These are phyloP conservation scores for Fagopyrum tataricum DNA, from an alignment of 148 eudicot species.

Conservation along the genomic window DNA sequence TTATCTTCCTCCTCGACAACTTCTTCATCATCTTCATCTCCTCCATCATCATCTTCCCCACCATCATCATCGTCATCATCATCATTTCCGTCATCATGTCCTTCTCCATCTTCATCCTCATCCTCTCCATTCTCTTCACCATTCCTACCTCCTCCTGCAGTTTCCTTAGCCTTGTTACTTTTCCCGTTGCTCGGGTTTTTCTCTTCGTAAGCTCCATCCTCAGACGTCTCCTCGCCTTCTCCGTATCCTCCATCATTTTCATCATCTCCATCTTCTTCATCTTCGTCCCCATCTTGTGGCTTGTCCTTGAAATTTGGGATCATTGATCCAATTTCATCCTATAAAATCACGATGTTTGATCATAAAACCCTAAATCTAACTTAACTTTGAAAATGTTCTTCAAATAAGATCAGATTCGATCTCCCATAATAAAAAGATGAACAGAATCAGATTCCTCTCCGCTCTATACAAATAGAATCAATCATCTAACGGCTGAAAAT, in stretches of 20 bases:
- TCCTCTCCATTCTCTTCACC: constrained; percentile 10
- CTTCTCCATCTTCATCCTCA: background rate
- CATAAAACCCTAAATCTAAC: background rate
- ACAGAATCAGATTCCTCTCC: constrained; percentile 3
- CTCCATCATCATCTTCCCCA: background rate
- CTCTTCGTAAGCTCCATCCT: background rate
- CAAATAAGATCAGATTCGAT: constrained; percentile 8
- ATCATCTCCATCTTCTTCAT: background rate
- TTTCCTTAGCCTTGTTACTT: background rate
- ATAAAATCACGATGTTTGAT: background rate
- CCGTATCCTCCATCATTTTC: background rate
- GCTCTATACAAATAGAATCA: background rate
- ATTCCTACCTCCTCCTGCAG: background rate
- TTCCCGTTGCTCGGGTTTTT: constrained; percentile 9
- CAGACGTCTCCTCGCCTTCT: constrained; percentile 1
- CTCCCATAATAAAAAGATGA: background rate
- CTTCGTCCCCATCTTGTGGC: background rate
- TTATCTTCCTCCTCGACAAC: constrained; percentile 7
- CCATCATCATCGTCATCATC: background rate
- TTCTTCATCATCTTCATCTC: background rate
- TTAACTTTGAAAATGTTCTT: too few species aligned
- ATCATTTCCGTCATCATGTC: background rate
- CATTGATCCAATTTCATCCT: background rate
- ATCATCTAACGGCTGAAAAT: constrained; percentile 7
- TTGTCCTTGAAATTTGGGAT: background rate